Conservation (phyloP, 108 stramenopile genomes). For the Cyclotella atomus region DNA sequence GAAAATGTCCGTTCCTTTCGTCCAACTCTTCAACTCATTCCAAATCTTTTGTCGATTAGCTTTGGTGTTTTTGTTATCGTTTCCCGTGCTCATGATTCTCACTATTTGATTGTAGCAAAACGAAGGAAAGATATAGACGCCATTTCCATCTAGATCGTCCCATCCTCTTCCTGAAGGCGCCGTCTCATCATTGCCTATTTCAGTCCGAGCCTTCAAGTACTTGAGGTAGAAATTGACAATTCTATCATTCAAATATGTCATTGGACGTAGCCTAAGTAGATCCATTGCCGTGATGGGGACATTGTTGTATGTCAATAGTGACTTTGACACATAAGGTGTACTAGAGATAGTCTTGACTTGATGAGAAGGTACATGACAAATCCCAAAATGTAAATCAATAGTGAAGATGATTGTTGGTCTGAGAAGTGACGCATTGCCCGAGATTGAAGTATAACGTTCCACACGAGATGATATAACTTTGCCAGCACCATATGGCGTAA, state of each 20-base stretch:
- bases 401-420: constrained; percentile 30
- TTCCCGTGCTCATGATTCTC: constrained; percentile 18
- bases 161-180: constrained; percentile 9
- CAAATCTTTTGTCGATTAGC: constrained; percentile 20
- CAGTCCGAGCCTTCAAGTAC: constrained; percentile 11
- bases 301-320: constrained; percentile 22
- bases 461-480: constrained; percentile 31
- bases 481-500: constrained; percentile 39
- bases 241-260: constrained; percentile 50
- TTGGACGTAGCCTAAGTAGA: constrained; percentile 43
- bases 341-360: constrained; percentile 29
- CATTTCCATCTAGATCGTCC: constrained; percentile 38
- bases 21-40: constrained; percentile 56
- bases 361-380: constrained; percentile 30
- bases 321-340: constrained; percentile 22
- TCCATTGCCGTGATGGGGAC: constrained; percentile 34
- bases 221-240: constrained; percentile 52
- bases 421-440: constrained; percentile 10
- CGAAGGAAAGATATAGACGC: constrained; percentile 34
- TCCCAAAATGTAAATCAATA: constrained; percentile 35
- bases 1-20: constrained; percentile 62
- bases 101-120: constrained; percentile 42
- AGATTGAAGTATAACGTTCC: constrained; percentile 21
- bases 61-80: constrained; percentile 27
- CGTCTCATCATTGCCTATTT: not conserved